Base-by-base conservation (phyloP, 345 rosid genomes). In the Gossypium mustelinum region DNA sequence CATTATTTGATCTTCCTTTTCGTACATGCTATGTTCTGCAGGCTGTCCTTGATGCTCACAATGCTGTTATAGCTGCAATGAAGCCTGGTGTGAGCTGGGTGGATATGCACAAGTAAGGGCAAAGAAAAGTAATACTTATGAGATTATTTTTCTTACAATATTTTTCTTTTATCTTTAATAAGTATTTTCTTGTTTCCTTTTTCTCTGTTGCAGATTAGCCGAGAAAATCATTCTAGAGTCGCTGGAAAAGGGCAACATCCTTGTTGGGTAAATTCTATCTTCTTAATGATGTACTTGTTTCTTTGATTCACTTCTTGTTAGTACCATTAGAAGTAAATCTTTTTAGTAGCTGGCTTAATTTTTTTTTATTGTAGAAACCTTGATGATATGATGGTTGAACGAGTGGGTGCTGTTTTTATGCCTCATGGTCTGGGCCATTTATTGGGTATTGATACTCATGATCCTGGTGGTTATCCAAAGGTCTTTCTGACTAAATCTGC, bases 381-480 rank as follows among this genome's bases (percentile, higher is more conserved):
- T 24, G 89, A 85, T 13, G 91, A 90, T 73, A 94, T 94, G 98
- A 87, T 94, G 97, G 68, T 74, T 73, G 92, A 86, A 70, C 86
- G 89, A 43, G 57, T 92, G 60, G 98, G 97, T 55, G 97, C 98
- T 76, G 87, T 86, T 27, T 94, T 92, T 87, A 92, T 94, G 98
- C 94, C 98, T 76, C 97, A 92, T 85, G 98, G 97, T 74, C 85
- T 92, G 76, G 98, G 98, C 73, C 97, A 94, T 83, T 81, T 94
- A 68, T 75, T 94, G 84, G 98, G 98, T 64, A 86, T 94, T 41
- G 98, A 94, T 82, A 92, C 98, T 75, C 97, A 92, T 75, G 98
- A 94, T 81, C 90, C 94, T 5, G 97, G 98, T 47, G 97, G 97
- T 83, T 94, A 87, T 75, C 83, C 84, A 1, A 82, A 85, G 93